Evolutionary conservation across 306 rosid genomes (phyloP), one percentile per base, ranked within the genome.

Genomic region (Malus orientalis): DNA sequence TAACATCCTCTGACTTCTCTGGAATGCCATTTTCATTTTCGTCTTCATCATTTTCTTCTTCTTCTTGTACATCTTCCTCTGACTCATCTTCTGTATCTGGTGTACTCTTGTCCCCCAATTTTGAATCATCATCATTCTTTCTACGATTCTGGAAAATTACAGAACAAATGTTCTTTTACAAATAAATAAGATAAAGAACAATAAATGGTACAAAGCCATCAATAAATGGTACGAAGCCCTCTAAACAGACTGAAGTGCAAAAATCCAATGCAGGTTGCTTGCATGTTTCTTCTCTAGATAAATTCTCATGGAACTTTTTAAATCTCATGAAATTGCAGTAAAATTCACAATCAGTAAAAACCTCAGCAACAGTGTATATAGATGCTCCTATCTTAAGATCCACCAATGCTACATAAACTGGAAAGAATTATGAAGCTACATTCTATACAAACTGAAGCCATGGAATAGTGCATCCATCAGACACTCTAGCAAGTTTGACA

Each of bases 1-100:
- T 78, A 75, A 90, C 96, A 65, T 92, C 97, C 67, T 95, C 97
- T 38, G 94, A 91, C 76, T 93, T 91, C 25, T 84, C 98, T 6
- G 80, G 75, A 54, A 86, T 77, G 42, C 87, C 98, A 84, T 89
- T 88, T 29, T 91, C 93, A 45, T 84, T 85, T 78, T 89, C 96
- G 82, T 89, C 90, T 71, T 83, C 92, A 55, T 45, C 77, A 29
- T 84, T 87, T 80, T 90, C 85, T 51, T 94, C 84, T 70, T 81
- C 87, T 44, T 73, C 84, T 64, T 87, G 85, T 44, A 84, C 85
- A 75, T 82, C 89, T 65, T 76, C 87, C 69, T 82, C 85, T 13
- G 91, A 88, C 76, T 89, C 93, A 54, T 87, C 91, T 74, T 92
- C 98, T 55, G 92, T 76, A 81, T 93, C 98, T 73, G 86, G 71